Base-by-base conservation (phyloP, 106 monocot species). In the Dendrobium officinale region DNA sequence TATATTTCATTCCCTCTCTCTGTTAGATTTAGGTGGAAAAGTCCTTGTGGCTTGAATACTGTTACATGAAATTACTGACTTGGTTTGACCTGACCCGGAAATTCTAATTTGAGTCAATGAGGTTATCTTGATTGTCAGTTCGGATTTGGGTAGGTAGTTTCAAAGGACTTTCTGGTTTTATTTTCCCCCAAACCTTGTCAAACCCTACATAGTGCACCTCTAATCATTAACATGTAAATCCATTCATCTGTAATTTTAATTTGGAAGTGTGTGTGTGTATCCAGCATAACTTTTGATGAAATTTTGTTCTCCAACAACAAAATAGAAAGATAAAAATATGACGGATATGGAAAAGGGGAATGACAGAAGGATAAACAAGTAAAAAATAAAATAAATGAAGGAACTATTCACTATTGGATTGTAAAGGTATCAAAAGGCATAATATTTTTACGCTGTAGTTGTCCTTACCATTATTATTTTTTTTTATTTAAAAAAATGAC, bases 211-310 rank as follows among this genome's bases (percentile, higher is more conserved):
- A 61, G 6, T 61, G 61, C 61, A n/a, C 4, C 4, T 61, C 19
- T 61, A 61, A n/a, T 61, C n/a, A 61, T 61, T 61, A 61, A 13
- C 13, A 51, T 61, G 4, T 61, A 51, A 61, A 61, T 22, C 22
- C 55, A 56, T 11, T 56, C 4, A 61, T 61, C 61, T 61, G n/a
- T 61, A 61, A n/a, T 61, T 56, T 61, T 61, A 61, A 22, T 61
- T 61, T 61, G 37, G 37, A 37, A 37, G 37, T 37, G 37, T 37
- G 37, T 37, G 51, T 18, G n/a, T 6, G 4, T n/a, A n/a, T 61
- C 61, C 19, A 61, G n/a, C 61, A 61, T 61, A 22, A 22, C 61
- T 61, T 61, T 61, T 61, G 61, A 61, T 61, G 61, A 61, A 51
- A 51, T 51, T 51, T 51, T 51, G 51, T 51, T 11, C 51, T 16